Evolutionary conservation across 768 basidiomycete species (phyloP), one percentile per base, ranked within the genome.

Genomic region (Lanmaoa pseudosensibilis): DNA sequence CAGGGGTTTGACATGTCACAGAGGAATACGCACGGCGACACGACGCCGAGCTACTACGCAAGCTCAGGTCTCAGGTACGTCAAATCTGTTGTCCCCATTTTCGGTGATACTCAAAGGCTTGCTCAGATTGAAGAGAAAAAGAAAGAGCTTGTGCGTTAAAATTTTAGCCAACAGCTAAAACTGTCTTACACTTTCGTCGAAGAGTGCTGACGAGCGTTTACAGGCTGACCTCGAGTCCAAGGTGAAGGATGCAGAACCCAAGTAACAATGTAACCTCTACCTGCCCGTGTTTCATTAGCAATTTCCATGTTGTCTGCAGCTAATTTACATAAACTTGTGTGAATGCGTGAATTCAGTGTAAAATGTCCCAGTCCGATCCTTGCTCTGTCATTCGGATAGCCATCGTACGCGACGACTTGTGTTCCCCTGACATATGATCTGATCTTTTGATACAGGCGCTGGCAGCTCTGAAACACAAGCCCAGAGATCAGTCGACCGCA

Each of bases 11-110:
- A 63, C 57, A 19, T 19, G 50, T 21, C 46, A 36, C 60, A 90
- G 88, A 88, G 55, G 80, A 88, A 73, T 90, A 84, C 60, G 76
- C 80, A 46, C 83, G 80, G 53, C 69, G 74, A 56, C 84, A 84
- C 53, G 88, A 90, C 55, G 64, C 70, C 13, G 80, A 79, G 62
- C 77, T 83, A 52, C 65, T 90, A 40, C 72, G 76, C 64, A 88
- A 88, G 72, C 68, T 90, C 69, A 81, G 67, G 73, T 74, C 70
- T 16, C 62, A 81, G 77, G 88, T 87, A 54, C 23, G 80, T 64
- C 16, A 0, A 37, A 34, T 12, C 13, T 30, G 1, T 25, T 37
- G 23, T 23, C 2, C 21, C 5, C 13, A 11, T 25, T 8, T 7
- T 9, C 8, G 15, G n/a, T 23, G 13, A 46, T 27, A 18, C 30